Base-by-base conservation (phyloP, 768 basidiomycete genomes). In the Termitomyces sp. region DNA sequence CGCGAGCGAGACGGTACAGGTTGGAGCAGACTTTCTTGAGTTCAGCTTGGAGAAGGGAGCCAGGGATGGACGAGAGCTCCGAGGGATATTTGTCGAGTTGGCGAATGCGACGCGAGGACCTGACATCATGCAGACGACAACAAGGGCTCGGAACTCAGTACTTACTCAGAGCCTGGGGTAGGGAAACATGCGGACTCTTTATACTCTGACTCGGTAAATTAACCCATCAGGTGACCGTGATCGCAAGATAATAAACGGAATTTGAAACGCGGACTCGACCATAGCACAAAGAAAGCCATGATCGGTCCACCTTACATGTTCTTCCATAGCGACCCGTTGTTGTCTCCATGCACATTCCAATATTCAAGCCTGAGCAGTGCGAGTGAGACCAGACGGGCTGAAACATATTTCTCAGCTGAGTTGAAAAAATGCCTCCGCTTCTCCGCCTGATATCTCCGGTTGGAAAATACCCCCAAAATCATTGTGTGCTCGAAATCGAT, bases 21-120 rank as follows among this genome's bases (percentile, higher is more conserved):
- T 66, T 26, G 65, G 63, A 12, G 60, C 52, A 22, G 63, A 66
- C 58, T 66, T 66, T 51, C 65, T 59, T 31, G 65, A 64, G 49
- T 50, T 51, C 39, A 59, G 57, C 54, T 63, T 63, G 45, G 60
- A 58, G 26, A 54, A 31, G 26, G 49, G 55, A 58, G 31, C 51
- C 46, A 59, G 54, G 26, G 54, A 42, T 26, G 59, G 58, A 50
- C 61, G 57, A 49, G 60, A 57, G 61, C 47, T 58, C 54, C 65
- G 60, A 44, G 60, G 41, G 16, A 57, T 46, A 48, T 66, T 66
- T 13, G 65, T 66, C 51, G 63, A 61, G 61, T 66, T 61, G 54
- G 58, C 61, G 48, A 66, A 58, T 50, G 63, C 56, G 56, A 63
- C 62, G 56, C 63, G 65, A 56, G 61, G 50, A 55, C 56, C 44